Evolutionary conservation across 2,329 filamentous ascomycete genomes (phyloP).

Genomic region (Verticillium nubilum): DNA sequence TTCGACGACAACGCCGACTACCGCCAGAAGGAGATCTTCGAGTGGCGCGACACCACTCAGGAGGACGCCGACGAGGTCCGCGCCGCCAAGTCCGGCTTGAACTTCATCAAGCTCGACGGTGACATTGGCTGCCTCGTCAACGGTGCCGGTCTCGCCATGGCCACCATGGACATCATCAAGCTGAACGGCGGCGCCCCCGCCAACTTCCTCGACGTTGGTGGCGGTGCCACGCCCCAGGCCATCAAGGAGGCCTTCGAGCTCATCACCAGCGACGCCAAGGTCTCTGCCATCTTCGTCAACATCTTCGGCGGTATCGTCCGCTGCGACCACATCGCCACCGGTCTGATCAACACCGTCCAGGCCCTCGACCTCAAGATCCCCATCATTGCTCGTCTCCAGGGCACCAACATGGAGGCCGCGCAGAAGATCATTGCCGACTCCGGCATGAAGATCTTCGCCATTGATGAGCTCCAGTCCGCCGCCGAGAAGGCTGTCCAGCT

Average conservation of each 20-base stretch:
- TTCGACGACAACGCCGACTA: constrained; percentile 99
- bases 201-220: constrained; percentile 98
- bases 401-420: constrained; percentile 95
- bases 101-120: constrained; percentile 99
- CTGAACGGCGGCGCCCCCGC: constrained; percentile 92
- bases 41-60: constrained; percentile 88
- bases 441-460: constrained; percentile 98
- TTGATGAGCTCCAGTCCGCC: constrained; percentile 93
- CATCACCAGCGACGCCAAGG: constrained; percentile 97
- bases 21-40: constrained; percentile 94
- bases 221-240: constrained; percentile 91
- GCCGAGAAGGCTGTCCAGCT: constrained; percentile 98
- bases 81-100: constrained; percentile 83
- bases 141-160: constrained; percentile 98
- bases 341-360: constrained; percentile 91
- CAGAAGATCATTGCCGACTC: constrained; percentile 94
- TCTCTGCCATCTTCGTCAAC: constrained; percentile 99
- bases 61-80: constrained; percentile 98
- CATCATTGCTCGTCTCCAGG: constrained; percentile 94
- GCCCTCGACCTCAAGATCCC: constrained; percentile 93
- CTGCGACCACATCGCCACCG: constrained; percentile 94
- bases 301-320: constrained; percentile 99
- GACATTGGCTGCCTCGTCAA: constrained; percentile 99
- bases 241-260: constrained; percentile 98
- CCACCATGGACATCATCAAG: constrained; percentile 99